Conservation (phyloP, 805 yeast species). For the Saturnispora hagleri region DNA sequence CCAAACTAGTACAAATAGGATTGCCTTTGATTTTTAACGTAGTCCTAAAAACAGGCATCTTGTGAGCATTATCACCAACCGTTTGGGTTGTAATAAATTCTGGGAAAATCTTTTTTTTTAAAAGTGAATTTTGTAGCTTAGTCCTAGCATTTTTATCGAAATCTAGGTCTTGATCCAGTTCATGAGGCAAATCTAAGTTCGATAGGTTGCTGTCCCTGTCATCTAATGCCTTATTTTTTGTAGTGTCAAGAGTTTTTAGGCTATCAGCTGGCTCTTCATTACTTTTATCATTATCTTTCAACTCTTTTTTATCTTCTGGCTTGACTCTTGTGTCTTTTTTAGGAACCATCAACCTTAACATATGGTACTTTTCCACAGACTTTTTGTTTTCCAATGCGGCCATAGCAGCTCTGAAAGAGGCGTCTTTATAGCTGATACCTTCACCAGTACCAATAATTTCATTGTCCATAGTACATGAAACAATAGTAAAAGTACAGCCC, state of each 20-base stretch:
- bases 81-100: constrained; percentile 18
- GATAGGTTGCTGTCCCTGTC: not conserved
- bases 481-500: constrained; percentile 5
- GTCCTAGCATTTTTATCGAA: constrained; percentile 8
- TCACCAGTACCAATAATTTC: constrained; percentile 65
- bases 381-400: constrained; percentile 53
- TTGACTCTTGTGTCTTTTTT: constrained; percentile 23
- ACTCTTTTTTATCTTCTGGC: not conserved
- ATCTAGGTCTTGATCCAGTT: not conserved
- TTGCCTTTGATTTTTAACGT: constrained; percentile 25
- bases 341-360: constrained; percentile 45
- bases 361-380: constrained; percentile 54
- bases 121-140: constrained; percentile 3
- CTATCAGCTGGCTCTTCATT: not conserved
- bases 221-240: not conserved
- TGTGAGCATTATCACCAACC: constrained; percentile 5
- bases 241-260: not conserved
- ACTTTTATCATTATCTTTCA: not conserved
- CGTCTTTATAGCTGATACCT: constrained; percentile 63
- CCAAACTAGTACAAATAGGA: constrained; percentile 27
- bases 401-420: constrained; percentile 83
- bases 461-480: constrained; percentile 56
- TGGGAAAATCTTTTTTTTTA: constrained; percentile 21
- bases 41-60: constrained; percentile 18
- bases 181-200: not conserved